Conservation (phyloP, 768 basidiomycete genomes). For the Mycena crocata region DNA sequence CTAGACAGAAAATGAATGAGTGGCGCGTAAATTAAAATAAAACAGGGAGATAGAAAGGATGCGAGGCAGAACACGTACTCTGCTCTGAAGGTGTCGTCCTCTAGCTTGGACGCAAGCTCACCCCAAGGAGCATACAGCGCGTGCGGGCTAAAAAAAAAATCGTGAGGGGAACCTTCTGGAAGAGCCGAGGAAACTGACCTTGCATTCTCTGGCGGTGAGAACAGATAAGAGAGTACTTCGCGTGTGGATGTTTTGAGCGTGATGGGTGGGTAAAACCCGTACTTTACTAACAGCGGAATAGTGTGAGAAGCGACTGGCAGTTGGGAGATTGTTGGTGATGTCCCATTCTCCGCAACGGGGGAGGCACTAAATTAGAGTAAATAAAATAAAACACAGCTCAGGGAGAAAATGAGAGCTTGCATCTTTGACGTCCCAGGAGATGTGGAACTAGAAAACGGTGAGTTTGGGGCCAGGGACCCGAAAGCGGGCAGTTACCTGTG, state of each 20-base stretch:
- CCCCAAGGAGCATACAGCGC: conserved; percentile 76
- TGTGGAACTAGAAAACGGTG: conserved; percentile 17
- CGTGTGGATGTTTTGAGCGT: conserved; percentile 70
- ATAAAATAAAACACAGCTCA: conserved; percentile 32
- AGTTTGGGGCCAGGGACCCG: background rate
- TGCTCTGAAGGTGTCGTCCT: conserved; percentile 78
- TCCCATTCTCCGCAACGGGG: conserved; percentile 44
- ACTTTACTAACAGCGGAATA: conserved; percentile 57
- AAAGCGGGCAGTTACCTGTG: conserved; percentile 17
- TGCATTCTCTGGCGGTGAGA: conserved; percentile 75
- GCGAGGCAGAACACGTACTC: conserved; percentile 71
- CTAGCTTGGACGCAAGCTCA: conserved; percentile 76
- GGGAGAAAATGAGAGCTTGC: conserved; percentile 24
- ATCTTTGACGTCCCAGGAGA: conserved; percentile 30
- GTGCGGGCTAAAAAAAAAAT: conserved; percentile 48
- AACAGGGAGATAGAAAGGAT: conserved; percentile 21
- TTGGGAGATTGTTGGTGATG: conserved; percentile 33
- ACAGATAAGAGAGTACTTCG: conserved; percentile 77
- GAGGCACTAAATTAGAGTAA: conserved; percentile 42
- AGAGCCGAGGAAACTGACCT: conserved; percentile 48
- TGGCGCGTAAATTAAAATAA: conserved; percentile 30
- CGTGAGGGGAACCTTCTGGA: conserved; percentile 31
- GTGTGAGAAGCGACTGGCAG: conserved; percentile 39
- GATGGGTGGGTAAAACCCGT: conserved; percentile 63
- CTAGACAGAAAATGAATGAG: conserved; percentile 53